Evolutionary conservation across 2,329 filamentous ascomycete genomes (phyloP).

Genomic region (Biscogniauxia sp.): DNA sequence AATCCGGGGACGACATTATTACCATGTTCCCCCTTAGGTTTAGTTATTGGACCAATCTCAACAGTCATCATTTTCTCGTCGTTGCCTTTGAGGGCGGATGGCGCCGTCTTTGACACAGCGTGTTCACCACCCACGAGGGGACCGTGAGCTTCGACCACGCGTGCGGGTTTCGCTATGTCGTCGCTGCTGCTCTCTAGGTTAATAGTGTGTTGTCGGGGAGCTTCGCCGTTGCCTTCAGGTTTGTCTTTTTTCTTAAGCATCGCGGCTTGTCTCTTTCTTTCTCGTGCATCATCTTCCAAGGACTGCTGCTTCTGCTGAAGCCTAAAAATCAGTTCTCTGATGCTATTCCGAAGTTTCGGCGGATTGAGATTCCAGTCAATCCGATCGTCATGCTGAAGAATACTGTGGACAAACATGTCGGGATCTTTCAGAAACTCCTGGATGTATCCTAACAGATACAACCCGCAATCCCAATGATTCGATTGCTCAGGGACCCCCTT

Average conservation of each 20-base stretch:
- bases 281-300: constrained; percentile 38
- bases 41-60: neutral
- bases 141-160: neutral
- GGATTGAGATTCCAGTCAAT: constrained; percentile 54
- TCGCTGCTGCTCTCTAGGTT: neutral
- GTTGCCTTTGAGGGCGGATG: neutral
- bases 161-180: neutral
- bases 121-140: neutral
- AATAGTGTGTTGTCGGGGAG: neutral
- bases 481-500: constrained; percentile 73
- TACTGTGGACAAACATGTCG: constrained; percentile 62
- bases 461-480: constrained; percentile 86
- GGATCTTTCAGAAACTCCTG: constrained; percentile 77
- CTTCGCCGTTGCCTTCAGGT: constrained; percentile 1
- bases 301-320: constrained; percentile 59
- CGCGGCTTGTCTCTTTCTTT: constrained; percentile 30
- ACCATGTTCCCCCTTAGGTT: neutral
- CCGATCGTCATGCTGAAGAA: constrained; percentile 58
- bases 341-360: constrained; percentile 58
- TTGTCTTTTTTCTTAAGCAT: constrained; percentile 10
- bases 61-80: neutral
- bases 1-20: neutral
- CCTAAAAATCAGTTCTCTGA: constrained; percentile 64
- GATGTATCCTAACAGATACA: constrained; percentile 83
- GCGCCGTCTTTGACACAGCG: neutral